Base-by-base conservation (phyloP, 768 basidiomycete species). In the Trametes meyenii region DNA sequence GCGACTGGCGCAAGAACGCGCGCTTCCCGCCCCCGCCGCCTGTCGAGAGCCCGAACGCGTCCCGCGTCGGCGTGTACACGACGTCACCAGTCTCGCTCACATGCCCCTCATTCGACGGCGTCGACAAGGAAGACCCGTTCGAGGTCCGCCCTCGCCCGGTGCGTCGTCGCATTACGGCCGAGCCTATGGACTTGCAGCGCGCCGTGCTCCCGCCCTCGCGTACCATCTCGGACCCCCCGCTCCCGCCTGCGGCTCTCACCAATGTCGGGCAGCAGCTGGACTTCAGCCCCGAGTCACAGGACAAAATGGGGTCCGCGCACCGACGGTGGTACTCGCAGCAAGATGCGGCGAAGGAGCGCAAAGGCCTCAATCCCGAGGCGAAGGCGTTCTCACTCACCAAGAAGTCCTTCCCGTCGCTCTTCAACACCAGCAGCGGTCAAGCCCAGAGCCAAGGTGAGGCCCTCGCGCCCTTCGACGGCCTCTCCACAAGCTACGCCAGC, bases 351-450 rank as follows among this genome's bases (percentile, higher is more conserved):
- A 84, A 79, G 69, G 75, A 81, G 59, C 85, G 79, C 77, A 89
- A 83, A 70, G 85, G 87, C 7, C 81, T 94, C 61, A 94, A 94
- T 73, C 92, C 92, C 1, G 89, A 89, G 72, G 92, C 92, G 55
- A 92, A 93, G 70, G 91, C 85, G 57, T 94, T 94, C 77, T 86
- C 80, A 69, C 70, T 71, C 60, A 60, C 58, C 52, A 67, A 66
- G 65, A 66, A 66, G 63, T 38, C 66, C 33, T 29, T 66, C 67
- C 43, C 58, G 60, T 61, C 52, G 45, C 66, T 55, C 42, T 65
- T 62, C 58, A 33, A 60, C 43, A 16, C 50, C 55, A 17, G 19
- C 13, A 57, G 50, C 16, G n/a, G 16, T 17, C 48, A 50, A 29
- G 49, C 17, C 19, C 48, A 50, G 35, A 5, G 5, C 6, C 60